These are phyloP conservation scores for Auriculariales sp. DNA, from an alignment of 768 basidiomycete genomes.

Conservation along the genomic window DNA sequence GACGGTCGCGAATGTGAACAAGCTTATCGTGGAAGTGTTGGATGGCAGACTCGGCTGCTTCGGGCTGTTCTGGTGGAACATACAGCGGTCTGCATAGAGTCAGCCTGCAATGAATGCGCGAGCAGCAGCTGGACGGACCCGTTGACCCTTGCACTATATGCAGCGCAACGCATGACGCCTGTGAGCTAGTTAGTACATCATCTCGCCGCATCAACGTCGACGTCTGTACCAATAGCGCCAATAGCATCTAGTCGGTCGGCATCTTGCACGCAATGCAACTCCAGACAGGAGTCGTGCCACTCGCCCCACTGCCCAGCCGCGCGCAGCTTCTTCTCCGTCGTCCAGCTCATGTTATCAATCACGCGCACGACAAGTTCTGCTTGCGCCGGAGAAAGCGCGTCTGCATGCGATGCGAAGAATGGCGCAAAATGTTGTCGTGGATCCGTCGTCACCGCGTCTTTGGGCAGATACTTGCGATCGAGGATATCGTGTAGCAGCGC, in stretches of 20 bases:
- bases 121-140: constrained; percentile 16
- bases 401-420: constrained; percentile 37
- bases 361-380: constrained; percentile 42
- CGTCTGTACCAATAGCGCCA: constrained; percentile 51
- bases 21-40: constrained; percentile 83
- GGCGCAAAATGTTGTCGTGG: constrained; percentile 55
- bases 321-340: constrained; percentile 58
- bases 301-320: constrained; percentile 37
- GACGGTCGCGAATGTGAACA: constrained; percentile 50
- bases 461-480: constrained; percentile 70
- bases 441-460: constrained; percentile 34
- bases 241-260: constrained; percentile 70
- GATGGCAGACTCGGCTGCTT: constrained; percentile 37
- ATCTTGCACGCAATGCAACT: constrained; percentile 74
- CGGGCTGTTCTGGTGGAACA: constrained; percentile 31
- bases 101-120: not conserved
- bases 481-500: constrained; percentile 82
- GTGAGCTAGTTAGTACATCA: not conserved
- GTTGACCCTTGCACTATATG: constrained; percentile 43
- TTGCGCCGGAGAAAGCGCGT: constrained; percentile 46
- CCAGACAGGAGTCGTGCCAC: constrained; percentile 59
- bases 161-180: constrained; percentile 58
- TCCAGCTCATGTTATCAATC: constrained; percentile 75
- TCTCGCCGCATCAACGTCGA: not conserved
- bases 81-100: constrained; percentile 24